phyloP scores from a whole-genome alignment of 2,329 filamentous ascomycete species.

The Pyrenochaeta sp. region DNA sequence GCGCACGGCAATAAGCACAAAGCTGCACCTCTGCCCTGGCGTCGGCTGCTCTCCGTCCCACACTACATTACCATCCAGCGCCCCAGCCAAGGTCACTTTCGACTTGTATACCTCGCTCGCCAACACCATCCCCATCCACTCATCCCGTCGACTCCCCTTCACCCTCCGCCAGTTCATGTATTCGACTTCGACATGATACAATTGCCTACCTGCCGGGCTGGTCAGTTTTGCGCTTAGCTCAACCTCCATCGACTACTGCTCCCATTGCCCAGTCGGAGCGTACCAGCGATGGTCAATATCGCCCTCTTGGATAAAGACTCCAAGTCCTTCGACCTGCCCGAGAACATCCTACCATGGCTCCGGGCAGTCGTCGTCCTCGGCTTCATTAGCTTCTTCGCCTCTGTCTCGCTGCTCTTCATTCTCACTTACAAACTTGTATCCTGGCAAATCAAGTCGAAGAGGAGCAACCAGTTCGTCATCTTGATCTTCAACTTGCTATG shows the following conservation, averaged over 20 bases:
- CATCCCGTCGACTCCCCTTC: conserved; percentile 4
- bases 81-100: conserved; percentile 15
- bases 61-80: conserved; percentile 34
- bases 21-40: conserved; percentile 6
- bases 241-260: too few species aligned
- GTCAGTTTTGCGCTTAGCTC: conserved; percentile 19
- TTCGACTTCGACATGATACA: conserved; percentile 28
- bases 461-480: conserved; percentile 70
- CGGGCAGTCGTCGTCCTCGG: conserved; percentile 56
- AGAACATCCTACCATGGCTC: conserved; percentile 50
- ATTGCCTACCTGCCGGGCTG: conserved; percentile 9
- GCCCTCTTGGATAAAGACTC: conserved; percentile 35
- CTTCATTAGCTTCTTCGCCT: conserved; percentile 56
- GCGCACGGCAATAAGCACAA: conserved; percentile 15
- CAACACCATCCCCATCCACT: conserved; percentile 4
- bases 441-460: conserved; percentile 46
- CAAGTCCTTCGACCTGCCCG: conserved; percentile 42
- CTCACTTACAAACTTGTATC: conserved; percentile 57
- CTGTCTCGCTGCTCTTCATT: conserved; percentile 52
- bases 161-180: conserved; percentile 1
- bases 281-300: conserved; percentile 27
- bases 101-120: conserved; percentile 10
- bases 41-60: conserved; percentile 14
- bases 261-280: neutral
- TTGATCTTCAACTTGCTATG: conserved; percentile 74